These are phyloP conservation scores for Ogataea hybrid DNA, from an alignment of 1,139 yeast species.

Conservation along the genomic window DNA sequence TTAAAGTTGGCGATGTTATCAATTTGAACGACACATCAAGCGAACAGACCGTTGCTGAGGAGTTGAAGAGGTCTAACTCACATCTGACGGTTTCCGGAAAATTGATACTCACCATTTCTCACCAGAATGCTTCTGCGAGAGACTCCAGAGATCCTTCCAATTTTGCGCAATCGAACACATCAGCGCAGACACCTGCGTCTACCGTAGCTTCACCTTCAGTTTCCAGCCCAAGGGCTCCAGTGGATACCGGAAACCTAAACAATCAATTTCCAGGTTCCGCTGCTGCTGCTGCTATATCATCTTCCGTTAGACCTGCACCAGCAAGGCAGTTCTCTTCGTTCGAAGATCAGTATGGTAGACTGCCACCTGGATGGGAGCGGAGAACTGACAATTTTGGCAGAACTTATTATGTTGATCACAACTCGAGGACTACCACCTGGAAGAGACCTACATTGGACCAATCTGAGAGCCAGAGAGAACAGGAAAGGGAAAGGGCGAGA, in stretches of 20 bases:
- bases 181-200: conserved; percentile 11
- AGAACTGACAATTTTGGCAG: conserved; percentile 97
- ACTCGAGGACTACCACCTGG: conserved; percentile 98
- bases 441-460: conserved; percentile 85
- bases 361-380: conserved; percentile 99
- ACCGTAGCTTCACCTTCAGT: conserved; percentile 23
- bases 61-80: conserved; percentile 87
- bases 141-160: conserved; percentile 32
- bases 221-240: conserved; percentile 11
- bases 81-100: conserved; percentile 91
- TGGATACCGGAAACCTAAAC: conserved; percentile 12
- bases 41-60: conserved; percentile 91
- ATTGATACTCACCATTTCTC: conserved; percentile 72
- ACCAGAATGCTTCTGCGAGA: conserved; percentile 30
- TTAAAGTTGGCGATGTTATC: conserved; percentile 85
- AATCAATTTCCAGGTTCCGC: conserved; percentile 28
- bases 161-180: conserved; percentile 27
- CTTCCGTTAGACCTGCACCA: conserved; percentile 26
- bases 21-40: conserved; percentile 55
- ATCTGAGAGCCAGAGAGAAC: conserved; percentile 63
- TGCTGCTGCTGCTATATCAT: conserved; percentile 23
- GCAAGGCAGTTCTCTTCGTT: conserved; percentile 77
- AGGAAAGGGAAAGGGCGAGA: conserved; percentile 58
- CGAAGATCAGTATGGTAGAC: conserved; percentile 93
- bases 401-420: conserved; percentile 96